Base-by-base conservation (phyloP, 345 rosid genomes). In the Reutealis trisperma region DNA sequence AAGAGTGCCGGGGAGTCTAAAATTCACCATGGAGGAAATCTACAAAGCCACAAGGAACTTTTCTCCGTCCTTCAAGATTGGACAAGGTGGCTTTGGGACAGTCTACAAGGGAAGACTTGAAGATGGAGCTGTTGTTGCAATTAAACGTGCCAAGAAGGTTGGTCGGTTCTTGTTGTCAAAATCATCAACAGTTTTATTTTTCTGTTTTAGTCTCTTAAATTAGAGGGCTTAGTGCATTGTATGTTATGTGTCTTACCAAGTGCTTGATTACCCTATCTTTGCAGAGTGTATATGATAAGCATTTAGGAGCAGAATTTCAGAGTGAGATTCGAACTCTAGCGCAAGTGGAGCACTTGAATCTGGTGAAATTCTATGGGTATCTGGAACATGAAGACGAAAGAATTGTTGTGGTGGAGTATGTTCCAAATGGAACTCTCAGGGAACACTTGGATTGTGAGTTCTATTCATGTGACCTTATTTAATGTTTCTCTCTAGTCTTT, bases 101-200 rank as follows among this genome's bases (percentile, higher is more conserved):
- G 99, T 95, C 49, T 95, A 93, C 81, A 93, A 88, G 84, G 99
- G 94, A 15, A 89, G 78, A 64, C 92, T 95, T 18, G 76, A 81
- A 47, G 97, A 93, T 86, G 99, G 99, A 79, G 86, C 88, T 0
- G 37, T 82, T 24, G 89, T 95, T 12, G 99, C 99, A 0, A 77
- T 93, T 76, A 95, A 95, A 80, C 96, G 99, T 0, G 98, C 98
- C 64, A 93, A 92, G 79, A 95, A 87, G 97, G 99, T 93, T 44
- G 15, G 57, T 67, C 52, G 16, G 1, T 15, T 52, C 6, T 5
- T 54, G 8, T 2, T 16, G n/a, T 49, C 1, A 27, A 70, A 47
- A 2, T 54, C 47, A 54, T 18, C 21, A 3, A 12, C 10, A 54
- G 14, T 78, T 74, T 9, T 16, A 8, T 32, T 67, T 63, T 22